These are phyloP conservation scores for Aphanomyces invadans DNA, from an alignment of 352 stramenopile genomes.

Conservation along the genomic window DNA sequence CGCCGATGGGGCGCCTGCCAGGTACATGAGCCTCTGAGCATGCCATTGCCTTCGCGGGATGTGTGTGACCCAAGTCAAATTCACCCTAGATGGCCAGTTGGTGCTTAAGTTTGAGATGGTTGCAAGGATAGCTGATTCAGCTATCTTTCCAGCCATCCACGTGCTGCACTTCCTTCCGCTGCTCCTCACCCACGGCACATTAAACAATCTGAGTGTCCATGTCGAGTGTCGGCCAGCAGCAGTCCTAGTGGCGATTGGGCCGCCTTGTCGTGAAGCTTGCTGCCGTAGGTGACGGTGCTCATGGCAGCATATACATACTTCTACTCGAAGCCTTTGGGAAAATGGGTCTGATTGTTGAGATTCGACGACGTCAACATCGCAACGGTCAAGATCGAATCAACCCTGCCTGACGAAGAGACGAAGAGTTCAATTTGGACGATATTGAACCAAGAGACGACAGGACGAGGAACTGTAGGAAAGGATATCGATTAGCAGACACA, in stretches of 20 bases:
- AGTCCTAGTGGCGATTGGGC: conserved; percentile 4
- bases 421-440: no score
- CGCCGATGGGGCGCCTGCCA: no score
- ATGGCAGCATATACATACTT: conserved; percentile 91
- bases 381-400: no score
- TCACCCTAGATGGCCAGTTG: conserved; percentile 50
- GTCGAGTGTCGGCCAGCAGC: conserved; percentile 8
- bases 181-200: conserved; percentile 86
- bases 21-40: no score
- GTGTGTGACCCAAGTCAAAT: no score
- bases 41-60: no score
- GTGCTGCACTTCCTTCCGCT: conserved; percentile 86
- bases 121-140: conserved; percentile 75
- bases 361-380: not conserved
- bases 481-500: no score
- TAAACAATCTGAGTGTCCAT: conserved; percentile 67
- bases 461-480: no score
- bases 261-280: not conserved
- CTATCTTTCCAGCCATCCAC: conserved; percentile 59
- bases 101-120: conserved; percentile 82
- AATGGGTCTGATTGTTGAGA: not conserved
- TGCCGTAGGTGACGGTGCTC: conserved; percentile 55
- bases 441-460: no score
- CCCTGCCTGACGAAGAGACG: no score
- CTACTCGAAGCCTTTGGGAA: conserved; percentile 72